These are phyloP conservation scores for Malassezia sympodialis DNA, from an alignment of 1,284 basidiomycete species.

Conservation along the genomic window DNA sequence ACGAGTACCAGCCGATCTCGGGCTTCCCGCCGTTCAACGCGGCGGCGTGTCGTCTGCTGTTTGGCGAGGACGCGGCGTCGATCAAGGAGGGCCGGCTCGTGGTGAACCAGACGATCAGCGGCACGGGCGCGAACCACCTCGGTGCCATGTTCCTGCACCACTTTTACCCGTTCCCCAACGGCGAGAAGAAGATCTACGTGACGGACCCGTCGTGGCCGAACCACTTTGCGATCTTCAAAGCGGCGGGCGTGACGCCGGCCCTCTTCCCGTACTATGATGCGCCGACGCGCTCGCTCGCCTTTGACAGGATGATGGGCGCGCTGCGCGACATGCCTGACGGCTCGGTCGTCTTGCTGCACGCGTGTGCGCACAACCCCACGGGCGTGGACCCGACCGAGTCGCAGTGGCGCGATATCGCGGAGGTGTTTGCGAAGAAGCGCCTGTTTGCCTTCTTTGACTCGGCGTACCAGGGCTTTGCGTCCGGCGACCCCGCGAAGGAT, in stretches of 20 bases:
- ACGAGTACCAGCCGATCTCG: constrained; percentile 87
- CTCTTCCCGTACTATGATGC: constrained; percentile 85
- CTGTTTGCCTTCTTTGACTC: constrained; percentile 91
- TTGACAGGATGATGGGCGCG: constrained; percentile 61
- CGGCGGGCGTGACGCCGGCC: constrained; percentile 67
- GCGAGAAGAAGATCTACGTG: constrained; percentile 58
- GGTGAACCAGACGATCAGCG: constrained; percentile 64
- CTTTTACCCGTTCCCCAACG: constrained; percentile 59
- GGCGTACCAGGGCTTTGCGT: constrained; percentile 86
- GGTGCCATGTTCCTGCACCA: constrained; percentile 76
- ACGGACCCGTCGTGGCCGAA: constrained; percentile 93
- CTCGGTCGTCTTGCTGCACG: constrained; percentile 80
- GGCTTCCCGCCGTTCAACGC: constrained; percentile 71
- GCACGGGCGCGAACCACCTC: constrained; percentile 89
- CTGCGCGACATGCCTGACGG: constrained; percentile 56
- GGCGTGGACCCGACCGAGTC: constrained; percentile 79
- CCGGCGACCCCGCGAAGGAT: constrained; percentile 75
- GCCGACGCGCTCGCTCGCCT: constrained; percentile 78
- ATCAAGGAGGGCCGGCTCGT: constrained; percentile 56
- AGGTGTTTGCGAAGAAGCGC: constrained; percentile 62
- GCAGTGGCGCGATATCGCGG: constrained; percentile 75
- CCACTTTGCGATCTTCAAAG: constrained; percentile 78
- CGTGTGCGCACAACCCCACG: constrained; percentile 91
- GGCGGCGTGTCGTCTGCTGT: constrained; percentile 69
- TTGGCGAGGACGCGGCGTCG: constrained; percentile 64